Base-by-base conservation (phyloP, 2,329 filamentous ascomycete genomes). In the Lecanicillium sp. region DNA sequence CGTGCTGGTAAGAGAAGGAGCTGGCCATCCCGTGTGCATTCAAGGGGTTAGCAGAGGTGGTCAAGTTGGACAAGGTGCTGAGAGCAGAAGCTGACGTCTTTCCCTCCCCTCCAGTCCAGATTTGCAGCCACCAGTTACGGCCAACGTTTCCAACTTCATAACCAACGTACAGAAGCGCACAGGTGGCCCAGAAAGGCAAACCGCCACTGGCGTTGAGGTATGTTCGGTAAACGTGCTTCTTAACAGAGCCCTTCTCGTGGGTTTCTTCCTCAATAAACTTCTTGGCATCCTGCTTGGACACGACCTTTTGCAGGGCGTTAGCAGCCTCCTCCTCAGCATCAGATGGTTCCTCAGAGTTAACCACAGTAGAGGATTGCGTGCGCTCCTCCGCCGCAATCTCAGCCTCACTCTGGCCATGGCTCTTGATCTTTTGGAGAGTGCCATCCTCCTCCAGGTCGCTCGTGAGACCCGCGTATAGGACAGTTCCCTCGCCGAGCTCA, bases 201-300 rank as follows among this genome's bases (percentile, higher is more conserved):
- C 81, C 79, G 13, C 84, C 84, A 44, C 76, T 84, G 17, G 79
- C 75, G 9, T 66, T 68, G 12, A 89, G 58, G 51, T 89, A 92
- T 1, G 70, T 68, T 11, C 65, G 52, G 45, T 89, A 90, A n/a
- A 89, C 71, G 6, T 68, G 66, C 17, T 67, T 66, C 48, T 81
- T 81, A 22, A 90, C 77, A 5, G 79, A 72, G 1, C 86, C 86
- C 38, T 73, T 72, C 53, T 87, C 82, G 41, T 79, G 73, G n/a
- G 64, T 66, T 56, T 92, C 86, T 3, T 87, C 84, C 52, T 87
- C 79, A 18, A 85, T 75, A 47, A 89, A 90, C 56, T 87, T 83
- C 46, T 78, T 79, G 1, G 77, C 71, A 5, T 60, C 58, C 22
- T 25, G 22, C 52, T 74, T 74, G 4, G 71, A 71, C 2, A 65